These are phyloP conservation scores for Fragaria iinumae DNA, from an alignment of 306 rosid species.

Conservation along the genomic window DNA sequence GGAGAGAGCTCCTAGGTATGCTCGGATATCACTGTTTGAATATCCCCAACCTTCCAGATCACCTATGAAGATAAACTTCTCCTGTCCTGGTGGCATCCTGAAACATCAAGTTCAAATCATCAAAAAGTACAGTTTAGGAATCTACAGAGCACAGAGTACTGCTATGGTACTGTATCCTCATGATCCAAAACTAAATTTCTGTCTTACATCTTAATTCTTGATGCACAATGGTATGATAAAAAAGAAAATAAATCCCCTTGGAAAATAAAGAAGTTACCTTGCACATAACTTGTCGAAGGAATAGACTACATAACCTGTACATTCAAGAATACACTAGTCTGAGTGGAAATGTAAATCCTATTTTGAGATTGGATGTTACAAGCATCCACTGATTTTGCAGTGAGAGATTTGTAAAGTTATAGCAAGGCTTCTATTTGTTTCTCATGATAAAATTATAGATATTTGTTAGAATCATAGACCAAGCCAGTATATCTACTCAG, in stretches of 20 bases:
- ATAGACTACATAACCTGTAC: constrained; percentile 49
- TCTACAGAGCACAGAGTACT: neutral
- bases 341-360: neutral
- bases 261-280: constrained; percentile 33
- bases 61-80: constrained; percentile 47
- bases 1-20: constrained; percentile 40
- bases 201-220: neutral
- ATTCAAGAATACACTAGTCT: neutral
- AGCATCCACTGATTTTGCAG: neutral
- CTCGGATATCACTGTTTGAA: constrained; percentile 57
- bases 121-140: neutral
- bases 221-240: neutral
- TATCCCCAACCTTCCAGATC: constrained; percentile 71
- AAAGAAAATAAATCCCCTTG: neutral
- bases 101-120: constrained; percentile 23
- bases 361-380: neutral
- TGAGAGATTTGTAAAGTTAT: constrained; percentile 1
- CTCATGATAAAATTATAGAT: neutral
- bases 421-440: neutral
- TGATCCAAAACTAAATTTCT: neutral
- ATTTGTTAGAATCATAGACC: neutral
- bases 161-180: neutral
- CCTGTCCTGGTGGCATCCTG: constrained; percentile 58
- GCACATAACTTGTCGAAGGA: constrained; percentile 45
- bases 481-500: too few relatives aligned